Percentiles rank a stretch among this genome's conserved stretches.
These are phyloP conservation scores for Breynia disticha DNA, from an alignment of 441 rosid species.

Conservation along the genomic window DNA sequence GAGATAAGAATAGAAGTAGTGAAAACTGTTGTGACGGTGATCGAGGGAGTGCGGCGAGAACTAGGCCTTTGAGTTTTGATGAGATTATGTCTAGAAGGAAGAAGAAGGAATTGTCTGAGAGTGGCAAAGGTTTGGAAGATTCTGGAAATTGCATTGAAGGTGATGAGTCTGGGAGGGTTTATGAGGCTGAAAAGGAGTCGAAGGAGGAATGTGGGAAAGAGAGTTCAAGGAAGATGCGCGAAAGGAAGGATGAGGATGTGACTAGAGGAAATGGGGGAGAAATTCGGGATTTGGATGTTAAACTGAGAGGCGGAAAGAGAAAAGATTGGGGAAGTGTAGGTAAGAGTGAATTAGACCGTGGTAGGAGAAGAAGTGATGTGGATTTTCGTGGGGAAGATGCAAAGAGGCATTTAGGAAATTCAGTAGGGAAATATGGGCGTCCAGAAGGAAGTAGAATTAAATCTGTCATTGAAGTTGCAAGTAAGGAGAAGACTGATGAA, in stretches of 20 bases:
- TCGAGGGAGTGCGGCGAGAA: constrained; percentile 76
- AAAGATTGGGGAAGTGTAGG: constrained; percentile 32
- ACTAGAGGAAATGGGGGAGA: constrained; percentile 17
- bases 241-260: constrained; percentile 25
- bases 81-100: constrained; percentile 73
- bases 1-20: constrained; percentile 32
- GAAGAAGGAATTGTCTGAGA: constrained; percentile 36
- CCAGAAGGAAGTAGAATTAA: constrained; percentile 28
- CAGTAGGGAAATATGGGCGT: constrained; percentile 33
- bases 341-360: constrained; percentile 24
- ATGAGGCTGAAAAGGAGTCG: constrained; percentile 17
- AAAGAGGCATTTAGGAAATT: constrained; percentile 41
- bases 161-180: constrained; percentile 22
- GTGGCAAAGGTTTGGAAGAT: constrained; percentile 23
- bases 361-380: constrained; percentile 21
- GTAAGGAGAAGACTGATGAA: constrained; percentile 32
- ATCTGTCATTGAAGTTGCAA: constrained; percentile 32
- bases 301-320: constrained; percentile 26
- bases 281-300: constrained; percentile 21
- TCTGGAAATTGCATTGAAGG: constrained; percentile 14
- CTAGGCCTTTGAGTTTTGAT: constrained; percentile 75
- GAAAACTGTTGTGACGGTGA: constrained; percentile 12
- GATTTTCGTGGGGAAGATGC: constrained; percentile 15
- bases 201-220: constrained; percentile 28
- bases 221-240: constrained; percentile 29